These are phyloP conservation scores for Acanthamoeba sp. DNA, from an alignment of 208 protist genomes.

Conservation along the genomic window DNA sequence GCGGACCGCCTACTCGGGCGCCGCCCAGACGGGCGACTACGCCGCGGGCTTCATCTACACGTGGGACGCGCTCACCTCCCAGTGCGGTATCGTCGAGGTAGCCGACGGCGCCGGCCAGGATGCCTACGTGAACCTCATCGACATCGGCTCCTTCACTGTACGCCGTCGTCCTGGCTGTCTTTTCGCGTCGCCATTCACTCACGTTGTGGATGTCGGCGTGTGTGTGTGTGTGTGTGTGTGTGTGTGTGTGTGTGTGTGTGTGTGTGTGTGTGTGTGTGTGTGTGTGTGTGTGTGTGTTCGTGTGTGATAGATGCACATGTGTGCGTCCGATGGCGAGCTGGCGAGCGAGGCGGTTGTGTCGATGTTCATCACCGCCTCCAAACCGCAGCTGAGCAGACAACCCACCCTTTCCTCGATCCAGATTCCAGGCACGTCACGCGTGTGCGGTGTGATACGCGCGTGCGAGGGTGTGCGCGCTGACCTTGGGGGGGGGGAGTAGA, in stretches of 20 bases:
- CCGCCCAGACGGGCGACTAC: background rate
- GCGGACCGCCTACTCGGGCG: background rate
- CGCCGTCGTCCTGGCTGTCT: too few species aligned
- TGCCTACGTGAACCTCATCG: too few species aligned
- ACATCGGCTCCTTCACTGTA: too few species aligned
- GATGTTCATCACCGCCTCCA: background rate
- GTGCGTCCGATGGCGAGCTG: constrained; percentile 18
- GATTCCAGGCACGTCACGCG: background rate
- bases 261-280: too few species aligned
- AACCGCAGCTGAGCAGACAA: background rate
- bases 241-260: too few species aligned
- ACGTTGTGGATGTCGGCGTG: too few species aligned
- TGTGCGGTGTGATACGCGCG: background rate
- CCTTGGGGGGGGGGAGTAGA: background rate
- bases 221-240: too few species aligned
- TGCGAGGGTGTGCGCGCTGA: too few species aligned
- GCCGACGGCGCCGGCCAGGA: background rate
- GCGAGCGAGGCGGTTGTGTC: background rate
- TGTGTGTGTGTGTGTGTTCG: too few species aligned
- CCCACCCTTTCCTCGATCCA: background rate
- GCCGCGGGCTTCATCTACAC: background rate
- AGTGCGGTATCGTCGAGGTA: constrained; percentile 10
- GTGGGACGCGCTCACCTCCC: background rate
- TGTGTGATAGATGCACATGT: too few species aligned
- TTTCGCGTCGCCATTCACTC: too few species aligned